A percentile compares a stretch with the other conserved stretches of the same genome.
These are phyloP conservation scores for Mortierella sp. DNA, from an alignment of 371 early-diverging fungal species.

Conservation along the genomic window DNA sequence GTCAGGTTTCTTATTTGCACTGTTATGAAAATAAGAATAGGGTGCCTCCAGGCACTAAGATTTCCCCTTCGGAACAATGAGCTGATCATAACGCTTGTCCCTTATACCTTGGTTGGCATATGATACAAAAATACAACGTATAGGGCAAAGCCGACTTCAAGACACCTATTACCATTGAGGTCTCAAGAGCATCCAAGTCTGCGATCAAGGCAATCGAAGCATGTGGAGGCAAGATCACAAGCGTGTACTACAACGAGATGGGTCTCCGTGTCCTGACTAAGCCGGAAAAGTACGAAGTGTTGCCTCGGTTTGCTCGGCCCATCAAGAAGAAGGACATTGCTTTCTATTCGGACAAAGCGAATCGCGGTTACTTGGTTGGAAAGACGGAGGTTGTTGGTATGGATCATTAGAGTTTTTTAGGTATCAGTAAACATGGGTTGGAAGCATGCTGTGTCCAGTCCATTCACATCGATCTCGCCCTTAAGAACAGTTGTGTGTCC, in stretches of 20 bases:
- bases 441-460: too few species aligned
- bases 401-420: conserved; percentile 42
- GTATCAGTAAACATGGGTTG: too few species aligned
- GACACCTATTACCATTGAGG: conserved; percentile 82
- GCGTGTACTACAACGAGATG: conserved; percentile 81
- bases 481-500: too few species aligned
- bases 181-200: conserved; percentile 82
- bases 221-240: conserved; percentile 85
- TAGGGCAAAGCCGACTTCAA: conserved; percentile 77
- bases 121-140: too few species aligned
- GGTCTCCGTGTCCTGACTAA: conserved; percentile 82
- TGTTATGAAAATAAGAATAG: not conserved
- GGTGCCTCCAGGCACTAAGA: too few species aligned
- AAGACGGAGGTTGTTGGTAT: conserved; percentile 54
- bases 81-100: not conserved
- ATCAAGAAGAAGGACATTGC: conserved; percentile 69
- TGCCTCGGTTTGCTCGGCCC: conserved; percentile 73
- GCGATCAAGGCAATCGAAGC: conserved; percentile 88
- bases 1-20: conserved; percentile 13
- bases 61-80: not conserved
- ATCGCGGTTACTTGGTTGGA: conserved; percentile 77
- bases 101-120: conserved; percentile 1
- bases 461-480: too few species aligned
- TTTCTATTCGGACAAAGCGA: conserved; percentile 70
- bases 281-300: conserved; percentile 81